Base-by-base conservation (phyloP, 2,329 filamentous ascomycete genomes). In the Trichoderma sp. region DNA sequence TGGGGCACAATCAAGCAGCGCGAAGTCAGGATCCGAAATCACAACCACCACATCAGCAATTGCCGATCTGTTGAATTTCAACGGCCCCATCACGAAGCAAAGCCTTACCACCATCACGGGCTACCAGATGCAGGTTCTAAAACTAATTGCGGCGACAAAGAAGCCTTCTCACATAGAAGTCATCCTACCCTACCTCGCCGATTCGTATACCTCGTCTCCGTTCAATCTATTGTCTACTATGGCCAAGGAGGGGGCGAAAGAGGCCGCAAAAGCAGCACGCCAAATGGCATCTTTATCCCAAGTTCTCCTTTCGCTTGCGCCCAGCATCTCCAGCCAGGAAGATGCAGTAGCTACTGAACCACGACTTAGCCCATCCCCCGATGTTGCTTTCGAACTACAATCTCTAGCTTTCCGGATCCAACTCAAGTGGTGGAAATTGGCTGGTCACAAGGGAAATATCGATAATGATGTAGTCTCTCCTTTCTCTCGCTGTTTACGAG, bases 251-350 rank as follows among this genome's bases (percentile, higher is more conserved):
- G 82, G 83, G 73, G 80, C 85, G 3, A 84, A 88, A 18, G 87
- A 89, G n/a, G 81, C 85, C 12, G 84, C 85, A 8, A 95, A 93
- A 80, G 86, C 88, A 21, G 87, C 90, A 11, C 90, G 90, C 3
- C 92, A 94, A 77, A 84, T 95, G 21, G 92, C 94, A 67, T 88
- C 87, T 0, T 81, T 95, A 2, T 91, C 92, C 0, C 91, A 93
- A 78, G 87, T 87, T 3, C 84, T 95, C 0, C 84, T 95, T 1
- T 89, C 91, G 0, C 83, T 95, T 1, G 89, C 91, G 33, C 93
- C 93, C 1, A 93, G 90, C 79, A 86, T 93, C n/a, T 91, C 92
- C 2, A 85, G 86, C 66, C 88, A 90, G 11, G 90, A 92, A 56
- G 93, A 95, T 79, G 83, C 82, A 4, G 78, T 86, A 1, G 91